phyloP scores from a whole-genome alignment of 495 filamentous ascomycete genomes.

The Penicillium chermesinum region DNA sequence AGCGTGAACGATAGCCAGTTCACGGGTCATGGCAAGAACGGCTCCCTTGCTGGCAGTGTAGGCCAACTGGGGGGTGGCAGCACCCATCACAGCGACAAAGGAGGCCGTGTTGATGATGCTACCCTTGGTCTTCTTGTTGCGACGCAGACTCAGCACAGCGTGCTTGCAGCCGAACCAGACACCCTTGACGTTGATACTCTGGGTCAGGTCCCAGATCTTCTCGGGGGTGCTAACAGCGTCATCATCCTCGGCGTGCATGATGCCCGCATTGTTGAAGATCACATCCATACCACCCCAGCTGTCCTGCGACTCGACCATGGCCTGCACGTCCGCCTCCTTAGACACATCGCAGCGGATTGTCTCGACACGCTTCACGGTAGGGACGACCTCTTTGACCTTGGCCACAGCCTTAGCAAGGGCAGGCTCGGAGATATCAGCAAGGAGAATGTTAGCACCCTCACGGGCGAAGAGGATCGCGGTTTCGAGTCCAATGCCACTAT shows the following conservation, averaged over 20 bases:
- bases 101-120: slow-evolving; percentile 94
- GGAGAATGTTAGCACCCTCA: slow-evolving; percentile 81
- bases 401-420: slow-evolving; percentile 64
- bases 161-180: slow-evolving; percentile 97
- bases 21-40: slow-evolving; percentile 76
- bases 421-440: slow-evolving; percentile 75
- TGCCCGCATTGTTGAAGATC: slow-evolving; percentile 98
- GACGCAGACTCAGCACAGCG: slow-evolving; percentile 71
- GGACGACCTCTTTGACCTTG: slow-evolving; percentile 68
- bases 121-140: slow-evolving; percentile 58
- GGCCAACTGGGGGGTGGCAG: slow-evolving; percentile 87
- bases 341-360: slow-evolving; percentile 57
- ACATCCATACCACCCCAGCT: slow-evolving; percentile 85
- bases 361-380: slow-evolving; percentile 52
- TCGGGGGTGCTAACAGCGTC: slow-evolving; percentile 82
- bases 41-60: slow-evolving; percentile 95
- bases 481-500: slow-evolving; percentile 91
- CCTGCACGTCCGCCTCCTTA: slow-evolving; percentile 67
- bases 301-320: slow-evolving; percentile 64
- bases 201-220: slow-evolving; percentile 91
- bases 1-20: slow-evolving; percentile 78
- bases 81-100: slow-evolving; percentile 86
- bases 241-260: slow-evolving; percentile 88
- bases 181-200: slow-evolving; percentile 95
- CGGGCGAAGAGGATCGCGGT: slow-evolving; percentile 86